phyloP scores from a whole-genome alignment of 73 alveolate genomes.

The Diophrys appendiculata region DNA sequence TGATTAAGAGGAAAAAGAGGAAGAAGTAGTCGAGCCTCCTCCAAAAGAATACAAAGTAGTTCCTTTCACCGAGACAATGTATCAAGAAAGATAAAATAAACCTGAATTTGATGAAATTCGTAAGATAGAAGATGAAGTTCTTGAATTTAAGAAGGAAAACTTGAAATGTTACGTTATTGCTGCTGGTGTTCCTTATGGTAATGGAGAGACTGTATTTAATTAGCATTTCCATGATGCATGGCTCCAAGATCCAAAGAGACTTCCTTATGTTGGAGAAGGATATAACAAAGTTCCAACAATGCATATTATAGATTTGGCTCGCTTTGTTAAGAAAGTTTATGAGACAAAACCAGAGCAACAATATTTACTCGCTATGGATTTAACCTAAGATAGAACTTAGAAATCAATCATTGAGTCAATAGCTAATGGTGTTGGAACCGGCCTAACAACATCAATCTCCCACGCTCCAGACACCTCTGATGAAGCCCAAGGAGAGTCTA shows the following conservation, averaged over 20 bases:
- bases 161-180: constrained; percentile 88
- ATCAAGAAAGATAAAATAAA: constrained; percentile 69
- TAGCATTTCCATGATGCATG: constrained; percentile 81
- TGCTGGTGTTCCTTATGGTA: constrained; percentile 96
- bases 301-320: constrained; percentile 93
- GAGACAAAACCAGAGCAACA: constrained; percentile 92
- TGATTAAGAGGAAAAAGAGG: constrained; percentile 30
- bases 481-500: constrained; percentile 8
- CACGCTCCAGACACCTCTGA: background rate
- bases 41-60: constrained; percentile 45
- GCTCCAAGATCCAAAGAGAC: constrained; percentile 68
- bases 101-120: constrained; percentile 81
- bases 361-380: constrained; percentile 93
- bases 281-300: constrained; percentile 94
- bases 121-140: constrained; percentile 85
- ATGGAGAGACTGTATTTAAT: constrained; percentile 85
- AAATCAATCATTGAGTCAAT: constrained; percentile 83
- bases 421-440: constrained; percentile 95
- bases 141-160: constrained; percentile 87
- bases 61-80: constrained; percentile 77
- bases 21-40: constrained; percentile 23
- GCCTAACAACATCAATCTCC: constrained; percentile 52
- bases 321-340: constrained; percentile 76
- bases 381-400: constrained; percentile 82
- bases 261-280: constrained; percentile 82